Base-by-base conservation (phyloP, 352 stramenopile species). In the Salisapilia sapeloensis region DNA sequence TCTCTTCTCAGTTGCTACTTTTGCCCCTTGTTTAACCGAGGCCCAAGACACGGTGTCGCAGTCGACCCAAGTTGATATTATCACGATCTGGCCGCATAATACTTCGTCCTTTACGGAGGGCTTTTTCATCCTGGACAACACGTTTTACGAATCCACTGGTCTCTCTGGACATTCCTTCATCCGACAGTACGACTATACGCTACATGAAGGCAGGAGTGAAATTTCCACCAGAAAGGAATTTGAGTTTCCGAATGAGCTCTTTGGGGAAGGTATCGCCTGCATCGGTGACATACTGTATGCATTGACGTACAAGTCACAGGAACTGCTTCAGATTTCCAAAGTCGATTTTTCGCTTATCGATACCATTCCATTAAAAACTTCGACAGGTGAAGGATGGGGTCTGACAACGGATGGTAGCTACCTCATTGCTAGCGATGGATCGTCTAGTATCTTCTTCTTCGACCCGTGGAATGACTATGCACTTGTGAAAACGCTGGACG, bases 361-460 rank as follows among this genome's bases (percentile, higher is more conserved):
- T 24, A 50, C 46, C 24, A 69, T 75, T 23, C 50, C 60, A 14
- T 59, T 90, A 29, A 51, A 49, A 23, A 93, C 80, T 24, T 62
- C 49, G 24, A 92, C 60, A 7, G 67, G 61, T n/a, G 71, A 93
- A 64, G 80, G 80, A 37, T 93, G 80, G 80, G 80, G 80, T 29
- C 72, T 93, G 40, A 83, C 76, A 3, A 84, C 65, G 9, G 72
- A 93, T 40, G 71, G 69, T 6, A 37, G 64, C 33, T 60, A 74
- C 26, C 52, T 93, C 11, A 83, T 93, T 29, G 74, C 81, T 9
- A 92, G 75, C 42, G 80, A 93, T 50, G 78, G 80, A 13, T 89
- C 67, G 6, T 38, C 66, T 15, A 60, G 42, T 11, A 54, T 93
- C 33, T 54, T 63, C 43, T 93, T 92, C 51, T 83, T 65, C 38